Percentiles rank a stretch among this genome's conserved stretches.
These are phyloP conservation scores for Parachlorella kessleri DNA, from an alignment of 139 green algal genomes.

Conservation along the genomic window DNA sequence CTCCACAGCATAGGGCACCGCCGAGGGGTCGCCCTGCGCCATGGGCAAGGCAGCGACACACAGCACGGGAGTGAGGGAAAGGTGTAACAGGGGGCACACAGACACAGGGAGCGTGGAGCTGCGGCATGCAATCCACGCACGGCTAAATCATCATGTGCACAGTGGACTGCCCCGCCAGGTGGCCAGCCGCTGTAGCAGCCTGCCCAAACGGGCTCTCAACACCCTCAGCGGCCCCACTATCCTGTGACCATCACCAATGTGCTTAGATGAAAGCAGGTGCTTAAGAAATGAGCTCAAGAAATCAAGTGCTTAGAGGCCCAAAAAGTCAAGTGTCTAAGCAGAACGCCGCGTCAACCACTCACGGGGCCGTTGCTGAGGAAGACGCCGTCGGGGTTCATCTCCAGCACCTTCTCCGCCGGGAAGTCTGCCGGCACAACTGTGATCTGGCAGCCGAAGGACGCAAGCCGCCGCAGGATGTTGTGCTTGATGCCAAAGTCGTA, in stretches of 20 bases:
- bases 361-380: constrained; percentile 97
- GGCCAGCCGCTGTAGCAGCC: too few species aligned
- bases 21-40: constrained; percentile 92
- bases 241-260: too few species aligned
- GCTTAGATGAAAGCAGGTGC: too few species aligned
- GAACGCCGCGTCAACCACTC: too few species aligned
- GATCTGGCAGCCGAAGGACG: constrained; percentile 90
- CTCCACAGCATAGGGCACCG: constrained; percentile 97
- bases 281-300: too few species aligned
- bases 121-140: too few species aligned
- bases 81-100: neutral
- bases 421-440: constrained; percentile 95
- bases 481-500: constrained; percentile 99
- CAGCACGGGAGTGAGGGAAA: neutral
- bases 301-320: too few species aligned
- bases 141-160: too few species aligned
- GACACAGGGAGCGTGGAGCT: too few species aligned
- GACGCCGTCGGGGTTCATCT: constrained; percentile 96
- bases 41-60: too few species aligned
- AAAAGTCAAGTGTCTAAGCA: too few species aligned
- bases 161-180: too few species aligned
- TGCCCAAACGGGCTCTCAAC: neutral
- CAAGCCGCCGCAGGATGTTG: constrained; percentile 98
- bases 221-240: neutral
- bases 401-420: constrained; percentile 90